Evolutionary conservation across 176 grass and related monocot species (phyloP), one percentile per base, ranked within the genome.

Genomic region (Lolium perenne): DNA sequence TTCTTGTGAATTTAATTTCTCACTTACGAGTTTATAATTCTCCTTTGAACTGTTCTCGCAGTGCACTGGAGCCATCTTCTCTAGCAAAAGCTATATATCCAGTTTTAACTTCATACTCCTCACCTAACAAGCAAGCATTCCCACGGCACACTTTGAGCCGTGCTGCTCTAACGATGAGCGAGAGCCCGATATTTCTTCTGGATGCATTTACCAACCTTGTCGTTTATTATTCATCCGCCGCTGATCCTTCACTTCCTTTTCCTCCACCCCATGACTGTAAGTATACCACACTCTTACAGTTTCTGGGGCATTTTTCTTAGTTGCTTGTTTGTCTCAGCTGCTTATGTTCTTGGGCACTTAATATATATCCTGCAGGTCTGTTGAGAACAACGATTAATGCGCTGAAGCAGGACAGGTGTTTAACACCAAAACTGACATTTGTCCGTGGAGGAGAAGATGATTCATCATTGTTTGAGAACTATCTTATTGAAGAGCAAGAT

Each of bases 261-360:
- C 97, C 94, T 86, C 97, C 97, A 4, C 97, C 97, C 46, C 94
- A 91, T 87, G 94, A 94, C 87, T 99, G 97, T 99, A 94, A 93
- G 93, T 71, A 82, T 55, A 87, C 18, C 66, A 69, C 13, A 3
- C 12, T 63, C 83, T 81, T 55, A 20, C 21, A 60, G 10, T 69
- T 38, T n/a, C 1, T 51, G 64, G 71, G 45, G 14, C 73, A 75
- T 78, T 38, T 40, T 18, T 59, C 57, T 2, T 38, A 55, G 53
- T 51, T 56, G 38, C 46, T 41, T 74, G 17, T 74, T 88, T 90
- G 10, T 53, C 81, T 71, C 35, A 45, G 14, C 20, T 7, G 9
- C 68, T 61, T 70, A 86, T 67, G 71, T 29, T 64, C 40, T 80
- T 80, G 20, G 10, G 2, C 7, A 63, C 82, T 75, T 29, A 47